Conservation (phyloP, 2,329 filamentous ascomycete species). For the Phyllosticta citrichinensis region DNA sequence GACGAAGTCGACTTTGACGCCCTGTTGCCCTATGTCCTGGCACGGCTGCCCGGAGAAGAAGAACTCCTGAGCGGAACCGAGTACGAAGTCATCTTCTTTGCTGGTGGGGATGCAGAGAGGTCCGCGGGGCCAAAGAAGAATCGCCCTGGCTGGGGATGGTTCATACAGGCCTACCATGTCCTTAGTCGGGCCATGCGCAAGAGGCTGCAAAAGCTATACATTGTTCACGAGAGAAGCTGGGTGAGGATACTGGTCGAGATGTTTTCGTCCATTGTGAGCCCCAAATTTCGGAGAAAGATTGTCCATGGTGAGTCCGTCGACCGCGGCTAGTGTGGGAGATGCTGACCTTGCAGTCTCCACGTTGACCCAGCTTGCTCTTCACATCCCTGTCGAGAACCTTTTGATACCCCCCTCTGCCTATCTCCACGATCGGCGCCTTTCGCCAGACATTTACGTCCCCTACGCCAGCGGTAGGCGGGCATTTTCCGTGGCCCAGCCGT, state of each 20-base stretch:
- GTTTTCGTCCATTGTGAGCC: constrained; percentile 47
- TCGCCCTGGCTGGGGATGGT: constrained; percentile 45
- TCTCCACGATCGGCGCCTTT: constrained; percentile 42
- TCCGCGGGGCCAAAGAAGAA: constrained; percentile 30
- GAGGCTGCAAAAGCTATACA: constrained; percentile 45
- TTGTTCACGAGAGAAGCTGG: constrained; percentile 49
- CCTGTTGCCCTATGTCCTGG: constrained; percentile 45
- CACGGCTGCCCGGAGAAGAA: constrained; percentile 44
- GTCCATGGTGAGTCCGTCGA: constrained; percentile 35
- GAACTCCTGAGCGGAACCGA: constrained; percentile 43
- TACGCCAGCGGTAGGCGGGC: constrained; percentile 37
- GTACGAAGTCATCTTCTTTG: constrained; percentile 49
- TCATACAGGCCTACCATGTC: constrained; percentile 47
- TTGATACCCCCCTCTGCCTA: constrained; percentile 46
- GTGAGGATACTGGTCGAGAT: constrained; percentile 46
- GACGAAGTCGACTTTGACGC: constrained; percentile 45
- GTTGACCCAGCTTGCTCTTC: constrained; percentile 38
- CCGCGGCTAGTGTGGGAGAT: background rate
- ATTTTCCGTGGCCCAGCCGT: constrained; percentile 37
- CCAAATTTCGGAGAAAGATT: constrained; percentile 48
- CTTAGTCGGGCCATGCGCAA: constrained; percentile 45
- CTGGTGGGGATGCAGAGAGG: constrained; percentile 37
- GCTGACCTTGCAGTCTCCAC: constrained; percentile 32
- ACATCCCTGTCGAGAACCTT: constrained; percentile 43
- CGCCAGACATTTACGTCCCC: constrained; percentile 37